phyloP scores from a whole-genome alignment of 306 rosid species.

The Mimosa pudica region DNA sequence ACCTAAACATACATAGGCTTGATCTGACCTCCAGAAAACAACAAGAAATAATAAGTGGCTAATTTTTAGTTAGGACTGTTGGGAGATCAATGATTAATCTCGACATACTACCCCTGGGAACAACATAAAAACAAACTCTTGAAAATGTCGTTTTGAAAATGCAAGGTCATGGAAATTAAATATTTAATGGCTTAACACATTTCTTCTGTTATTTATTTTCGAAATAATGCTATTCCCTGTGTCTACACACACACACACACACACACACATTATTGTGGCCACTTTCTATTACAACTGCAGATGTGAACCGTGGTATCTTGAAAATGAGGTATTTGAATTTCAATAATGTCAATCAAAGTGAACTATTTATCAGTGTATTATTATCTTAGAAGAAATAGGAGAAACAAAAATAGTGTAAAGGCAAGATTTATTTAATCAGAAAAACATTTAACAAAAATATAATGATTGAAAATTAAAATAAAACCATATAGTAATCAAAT shows the following conservation, averaged over 20 bases:
- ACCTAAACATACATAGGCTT: background rate
- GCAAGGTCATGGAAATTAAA: background rate
- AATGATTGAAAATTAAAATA: background rate
- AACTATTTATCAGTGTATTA: background rate
- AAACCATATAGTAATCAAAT: background rate
- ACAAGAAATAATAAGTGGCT: background rate
- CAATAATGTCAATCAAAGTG: background rate
- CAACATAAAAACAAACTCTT: slow-evolving; percentile 21
- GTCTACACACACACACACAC: too few species aligned
- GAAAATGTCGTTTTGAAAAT: background rate
- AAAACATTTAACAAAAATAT: background rate
- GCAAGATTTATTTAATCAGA: background rate
- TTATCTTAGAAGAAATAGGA: background rate
- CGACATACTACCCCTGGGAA: slow-evolving; percentile 37
- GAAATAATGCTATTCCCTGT: background rate
- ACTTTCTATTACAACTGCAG: background rate
- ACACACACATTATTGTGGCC: background rate
- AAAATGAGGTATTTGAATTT: background rate
- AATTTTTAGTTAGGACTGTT: slow-evolving; percentile 8
- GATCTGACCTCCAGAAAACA: background rate
- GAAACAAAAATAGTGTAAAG: background rate
- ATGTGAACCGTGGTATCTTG: too few species aligned
- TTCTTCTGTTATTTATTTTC: background rate
- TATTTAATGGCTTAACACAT: background rate
- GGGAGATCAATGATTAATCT: slow-evolving; percentile 26